A percentile compares a stretch with the other conserved stretches of the same genome.
These are phyloP conservation scores for Bonnemaisonia californica DNA, from an alignment of 31 red algal species.

Conservation along the genomic window DNA sequence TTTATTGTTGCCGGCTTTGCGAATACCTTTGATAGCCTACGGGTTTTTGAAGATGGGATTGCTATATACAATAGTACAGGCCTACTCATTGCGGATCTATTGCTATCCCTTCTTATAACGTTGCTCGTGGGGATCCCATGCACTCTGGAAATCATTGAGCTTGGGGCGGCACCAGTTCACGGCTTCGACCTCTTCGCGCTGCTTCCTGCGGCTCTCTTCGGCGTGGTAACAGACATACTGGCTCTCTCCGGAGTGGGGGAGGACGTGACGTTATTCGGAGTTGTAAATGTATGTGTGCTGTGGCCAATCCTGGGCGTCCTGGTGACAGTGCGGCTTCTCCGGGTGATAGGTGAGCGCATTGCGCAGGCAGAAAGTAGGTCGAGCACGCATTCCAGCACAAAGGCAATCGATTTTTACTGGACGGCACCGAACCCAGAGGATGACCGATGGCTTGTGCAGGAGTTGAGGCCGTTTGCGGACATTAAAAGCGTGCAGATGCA, in stretches of 20 bases:
- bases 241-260: constrained; percentile 42
- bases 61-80: constrained; percentile 41
- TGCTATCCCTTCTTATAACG: constrained; percentile 26
- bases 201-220: constrained; percentile 43
- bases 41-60: constrained; percentile 53
- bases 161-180: constrained; percentile 53
- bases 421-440: constrained; percentile 64
- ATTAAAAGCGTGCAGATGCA: constrained; percentile 55
- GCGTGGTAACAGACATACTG: constrained; percentile 45
- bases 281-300: constrained; percentile 55
- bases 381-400: constrained; percentile 56
- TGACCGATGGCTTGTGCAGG: constrained; percentile 80
- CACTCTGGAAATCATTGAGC: constrained; percentile 66
- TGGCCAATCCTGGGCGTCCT: constrained; percentile 67
- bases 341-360: constrained; percentile 80
- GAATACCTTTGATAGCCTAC: constrained; percentile 37
- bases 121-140: constrained; percentile 50
- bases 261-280: constrained; percentile 44
- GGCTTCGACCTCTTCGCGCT: constrained; percentile 74
- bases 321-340: constrained; percentile 61
- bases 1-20: constrained; percentile 57
- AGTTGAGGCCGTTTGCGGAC: constrained; percentile 58
- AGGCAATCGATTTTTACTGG: constrained; percentile 87
- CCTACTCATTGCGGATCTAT: constrained; percentile 47
- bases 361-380: constrained; percentile 51